Percentiles rank a stretch among this genome's conserved stretches.
These are phyloP conservation scores for Macrotyloma uniflorum DNA, from an alignment of 306 rosid species.

Conservation along the genomic window DNA sequence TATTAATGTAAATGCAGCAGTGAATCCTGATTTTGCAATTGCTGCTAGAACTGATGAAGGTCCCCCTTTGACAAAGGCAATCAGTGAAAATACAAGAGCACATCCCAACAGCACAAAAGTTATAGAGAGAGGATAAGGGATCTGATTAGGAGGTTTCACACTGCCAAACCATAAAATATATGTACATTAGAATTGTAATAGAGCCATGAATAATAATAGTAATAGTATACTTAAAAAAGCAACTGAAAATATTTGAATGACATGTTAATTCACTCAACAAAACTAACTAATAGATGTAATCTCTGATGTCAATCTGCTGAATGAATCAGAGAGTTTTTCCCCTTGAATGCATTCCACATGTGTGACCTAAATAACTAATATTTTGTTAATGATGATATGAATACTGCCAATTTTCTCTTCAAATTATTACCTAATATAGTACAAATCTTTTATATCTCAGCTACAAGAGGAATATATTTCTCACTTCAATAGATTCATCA, in stretches of 20 bases:
- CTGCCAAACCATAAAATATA: slow-evolving; percentile 61
- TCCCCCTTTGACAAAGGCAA: slow-evolving; percentile 89
- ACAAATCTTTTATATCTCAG: background rate
- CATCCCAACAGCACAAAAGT: slow-evolving; percentile 83
- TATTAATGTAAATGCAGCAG: slow-evolving; percentile 95
- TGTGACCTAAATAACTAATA: background rate
- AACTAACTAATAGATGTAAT: slow-evolving; percentile 11
- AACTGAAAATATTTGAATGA: slow-evolving; percentile 14
- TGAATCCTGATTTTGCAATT: slow-evolving; percentile 89
- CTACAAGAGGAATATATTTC: slow-evolving; percentile 2
- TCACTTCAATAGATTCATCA: background rate
- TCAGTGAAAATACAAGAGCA: slow-evolving; percentile 71
- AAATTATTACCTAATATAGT: background rate
- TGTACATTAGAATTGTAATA: slow-evolving; percentile 39
- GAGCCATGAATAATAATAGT: background rate
- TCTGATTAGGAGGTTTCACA: slow-evolving; percentile 61
- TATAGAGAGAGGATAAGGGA: slow-evolving; percentile 74
- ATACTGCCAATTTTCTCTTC: slow-evolving; percentile 4
- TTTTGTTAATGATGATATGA: background rate
- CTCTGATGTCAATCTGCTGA: slow-evolving; percentile 3
- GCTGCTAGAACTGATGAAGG: slow-evolving; percentile 77
- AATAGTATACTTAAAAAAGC: background rate
- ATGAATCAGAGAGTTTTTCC: slow-evolving; percentile 22
- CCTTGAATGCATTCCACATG: background rate
- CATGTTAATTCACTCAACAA: slow-evolving; percentile 23